Evolutionary conservation across 2,329 filamentous ascomycete genomes (phyloP).

Genomic region (Colletotrichum sojae): DNA sequence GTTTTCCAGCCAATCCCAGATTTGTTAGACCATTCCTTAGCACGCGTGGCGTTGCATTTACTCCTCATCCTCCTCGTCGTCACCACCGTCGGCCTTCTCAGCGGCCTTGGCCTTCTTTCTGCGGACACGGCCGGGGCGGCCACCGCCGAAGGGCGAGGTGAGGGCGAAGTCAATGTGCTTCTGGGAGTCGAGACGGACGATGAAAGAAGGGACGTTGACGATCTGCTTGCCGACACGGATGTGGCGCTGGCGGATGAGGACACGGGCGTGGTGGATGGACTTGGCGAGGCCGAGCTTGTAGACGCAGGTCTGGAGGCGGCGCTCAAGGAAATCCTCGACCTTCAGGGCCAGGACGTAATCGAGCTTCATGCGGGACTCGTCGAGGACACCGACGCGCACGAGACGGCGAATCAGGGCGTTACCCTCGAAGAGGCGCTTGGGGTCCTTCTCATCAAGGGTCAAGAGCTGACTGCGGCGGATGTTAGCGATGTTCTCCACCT

Average conservation of each 20-base stretch:
- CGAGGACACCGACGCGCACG: constrained; percentile 98
- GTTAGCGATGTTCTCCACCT: constrained; percentile 44
- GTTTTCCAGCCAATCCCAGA: constrained; percentile 50
- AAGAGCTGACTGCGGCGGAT: constrained; percentile 86
- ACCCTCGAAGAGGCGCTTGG: constrained; percentile 99
- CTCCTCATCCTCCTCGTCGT: constrained; percentile 89
- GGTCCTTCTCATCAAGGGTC: constrained; percentile 99
- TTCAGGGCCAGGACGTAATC: constrained; percentile 99
- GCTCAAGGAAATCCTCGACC: constrained; percentile 99
- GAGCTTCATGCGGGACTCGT: constrained; percentile 99
- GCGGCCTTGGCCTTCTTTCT: constrained; percentile 99
- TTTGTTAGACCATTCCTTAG: constrained; percentile 39
- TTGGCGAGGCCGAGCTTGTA: constrained; percentile 99
- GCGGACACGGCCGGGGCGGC: constrained; percentile 95
- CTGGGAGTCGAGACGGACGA: constrained; percentile 99
- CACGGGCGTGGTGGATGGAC: constrained; percentile 99
- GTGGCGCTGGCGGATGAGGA: constrained; percentile 99
- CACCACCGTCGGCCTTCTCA: constrained; percentile 84
- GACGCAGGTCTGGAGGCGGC: constrained; percentile 99
- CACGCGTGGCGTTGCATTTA: constrained; percentile 58
- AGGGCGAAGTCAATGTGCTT: constrained; percentile 99
- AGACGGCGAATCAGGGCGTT: constrained; percentile 99
- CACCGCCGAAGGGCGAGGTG: constrained; percentile 97
- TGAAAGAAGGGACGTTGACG: constrained; percentile 99
- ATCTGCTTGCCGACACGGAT: constrained; percentile 99